phyloP scores from a whole-genome alignment of 1,284 basidiomycete species.

The Cronartium ribicola region DNA sequence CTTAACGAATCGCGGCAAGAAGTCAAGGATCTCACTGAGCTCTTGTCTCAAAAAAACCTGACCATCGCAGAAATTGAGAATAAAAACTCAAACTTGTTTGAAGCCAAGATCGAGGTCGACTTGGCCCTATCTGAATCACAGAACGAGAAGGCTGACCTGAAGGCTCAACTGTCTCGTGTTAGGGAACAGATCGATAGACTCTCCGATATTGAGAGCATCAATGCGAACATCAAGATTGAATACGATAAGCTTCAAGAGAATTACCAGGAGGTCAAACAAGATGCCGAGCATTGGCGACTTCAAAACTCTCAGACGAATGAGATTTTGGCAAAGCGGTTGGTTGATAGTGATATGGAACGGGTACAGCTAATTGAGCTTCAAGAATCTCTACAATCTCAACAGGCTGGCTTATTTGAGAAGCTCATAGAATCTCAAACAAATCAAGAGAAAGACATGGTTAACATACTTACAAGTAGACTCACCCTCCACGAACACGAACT shows the following conservation, averaged over 20 bases:
- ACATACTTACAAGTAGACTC: background rate
- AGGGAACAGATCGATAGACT: background rate
- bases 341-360: background rate
- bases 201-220: background rate
- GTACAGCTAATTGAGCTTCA: background rate
- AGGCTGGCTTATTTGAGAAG: background rate
- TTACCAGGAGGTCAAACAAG: background rate
- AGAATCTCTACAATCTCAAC: background rate
- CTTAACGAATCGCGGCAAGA: background rate
- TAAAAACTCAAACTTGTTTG: background rate
- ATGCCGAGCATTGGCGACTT: slow-evolving; percentile 1
- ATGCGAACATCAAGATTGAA: background rate
- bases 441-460: slow-evolving; percentile 1
- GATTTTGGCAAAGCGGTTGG: background rate
- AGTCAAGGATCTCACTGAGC: background rate
- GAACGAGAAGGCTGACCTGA: background rate
- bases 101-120: background rate
- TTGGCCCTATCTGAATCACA: background rate
- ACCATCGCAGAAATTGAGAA: background rate
- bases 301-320: background rate
- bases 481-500: slow-evolving; percentile 7
- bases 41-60: background rate
- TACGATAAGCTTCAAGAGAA: background rate
- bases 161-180: background rate
- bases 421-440: background rate